Evolutionary conservation across 208 protist species (phyloP), one percentile per base, ranked within the genome.

Genomic region (Balamuthia mandrillaris): DNA sequence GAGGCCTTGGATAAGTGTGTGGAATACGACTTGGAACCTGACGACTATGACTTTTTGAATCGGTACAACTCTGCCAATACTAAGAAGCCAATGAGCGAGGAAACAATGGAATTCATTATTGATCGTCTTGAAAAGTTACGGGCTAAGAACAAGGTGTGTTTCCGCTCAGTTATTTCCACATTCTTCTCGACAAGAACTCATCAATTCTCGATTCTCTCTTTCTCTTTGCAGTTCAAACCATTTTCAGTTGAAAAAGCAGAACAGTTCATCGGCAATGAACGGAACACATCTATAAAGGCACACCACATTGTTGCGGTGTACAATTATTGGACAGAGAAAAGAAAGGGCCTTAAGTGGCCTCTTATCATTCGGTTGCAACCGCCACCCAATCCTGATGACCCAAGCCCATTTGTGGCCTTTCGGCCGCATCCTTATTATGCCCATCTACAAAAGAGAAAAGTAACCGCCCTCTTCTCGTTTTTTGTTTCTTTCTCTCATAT

Each of bases 251-350:
- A 7, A 49, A 27, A 72, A 49, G 63, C 63, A 72, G 63, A 41
- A 33, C 35, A 41, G 47, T 21, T 49, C 41, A 29, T 33, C 31
- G 63, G 7, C 47, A 41, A 27, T 27, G 24, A 41, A 72, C 6
- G n/a, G 63, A 72, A 14, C 10, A 7, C n/a, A 45, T n/a, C 4
- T 21, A 21, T 6, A 72, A 72, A 16, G 63, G 41, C n/a, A 18
- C 63, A 7, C 63, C 63, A 72, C 29, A 27, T 72, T 7, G 63
- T 33, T 45, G 37, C 63, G n/a, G 63, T 72, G 63, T 72, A 72
- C 63, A 72, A 72, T 16, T 72, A 72, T 18, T 72, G 63, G 63
- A 72, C 47, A 41, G 47, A 72, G 63, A 72, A 72, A 45, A 77
- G 66, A 33, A 77, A 77, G 54, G 66, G 66, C 29, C 14, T 39